Base-by-base conservation (phyloP, 495 filamentous ascomycete genomes). In the Lichenothelia convexa region DNA sequence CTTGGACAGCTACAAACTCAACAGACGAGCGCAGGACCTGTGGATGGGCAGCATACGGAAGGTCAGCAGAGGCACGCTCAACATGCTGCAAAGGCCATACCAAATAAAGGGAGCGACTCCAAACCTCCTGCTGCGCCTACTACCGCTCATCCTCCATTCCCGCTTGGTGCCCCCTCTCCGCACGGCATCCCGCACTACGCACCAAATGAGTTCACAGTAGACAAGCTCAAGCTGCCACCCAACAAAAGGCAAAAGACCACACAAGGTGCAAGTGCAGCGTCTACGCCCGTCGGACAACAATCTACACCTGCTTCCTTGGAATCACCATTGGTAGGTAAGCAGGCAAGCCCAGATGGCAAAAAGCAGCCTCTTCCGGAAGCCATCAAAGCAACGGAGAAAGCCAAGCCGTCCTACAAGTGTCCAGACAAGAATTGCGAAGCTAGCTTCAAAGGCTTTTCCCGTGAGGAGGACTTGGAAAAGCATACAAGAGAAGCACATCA, bases 91-190 rank as follows among this genome's bases (percentile, higher is more conserved):
- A 1, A 9, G 35, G 21, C 1, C 24, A 13, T 12, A 38, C 3
- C 16, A 38, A 27, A 18, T 13, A 15, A 3, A 26, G n/a, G 35
- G 57, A 62, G 38, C 30, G 30, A 15, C 34, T 38, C 30, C 13
- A 51, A 50, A 27, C 59, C 67, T 12, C 66, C 78, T 9, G 62
- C 73, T 35, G 71, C 77, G 4, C 74, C 78, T n/a, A 79, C 69
- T 0, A 62, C 71, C 0, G 52, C 71, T 0, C 68, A 78, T 29
- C 64, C 73, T 24, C 71, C 75, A 0, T 80, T 80, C 49, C 65
- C 65, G 30, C 67, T 86, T 41, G 74, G 73, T 16, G 65, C 67
- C 5, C 68, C 76, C 27, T 81, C 82, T 21, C 82, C 80, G 13
- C 64, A 76, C 31, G 78, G 80, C 4, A 63, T 74, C 17, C 78